phyloP scores from a whole-genome alignment of 1,139 yeast genomes.

The Martiniozyma asiatica region DNA sequence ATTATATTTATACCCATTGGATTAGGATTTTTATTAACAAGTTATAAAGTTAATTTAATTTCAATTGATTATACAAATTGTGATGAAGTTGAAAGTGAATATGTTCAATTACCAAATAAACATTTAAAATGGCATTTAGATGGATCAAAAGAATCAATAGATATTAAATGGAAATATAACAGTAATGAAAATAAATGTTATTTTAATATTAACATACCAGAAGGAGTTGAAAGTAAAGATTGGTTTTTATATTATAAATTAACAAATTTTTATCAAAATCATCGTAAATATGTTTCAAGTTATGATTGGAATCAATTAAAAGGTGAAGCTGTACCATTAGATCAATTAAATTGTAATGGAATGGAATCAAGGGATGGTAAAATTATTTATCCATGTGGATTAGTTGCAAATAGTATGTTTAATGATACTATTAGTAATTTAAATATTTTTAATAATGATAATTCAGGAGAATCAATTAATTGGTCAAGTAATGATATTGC shows the following conservation, averaged over 20 bases:
- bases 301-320: constrained; percentile 53
- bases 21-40: constrained; percentile 48
- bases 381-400: constrained; percentile 62
- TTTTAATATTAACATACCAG: constrained; percentile 48
- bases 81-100: constrained; percentile 28
- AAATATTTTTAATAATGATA: constrained; percentile 26
- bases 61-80: constrained; percentile 52
- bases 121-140: constrained; percentile 44
- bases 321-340: constrained; percentile 44
- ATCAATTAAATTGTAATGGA: constrained; percentile 46
- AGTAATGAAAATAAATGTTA: constrained; percentile 33
- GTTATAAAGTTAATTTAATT: constrained; percentile 48
- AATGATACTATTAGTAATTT: constrained; percentile 54
- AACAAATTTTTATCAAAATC: constrained; percentile 69
- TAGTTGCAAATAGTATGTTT: constrained; percentile 65
- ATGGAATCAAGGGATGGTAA: constrained; percentile 40
- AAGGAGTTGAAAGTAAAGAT: constrained; percentile 46
- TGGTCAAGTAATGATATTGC: constrained; percentile 50
- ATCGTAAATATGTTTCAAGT: constrained; percentile 63
- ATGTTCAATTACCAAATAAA: constrained; percentile 36
- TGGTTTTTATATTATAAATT: constrained; percentile 52
- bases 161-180: constrained; percentile 43
- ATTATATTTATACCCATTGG: constrained; percentile 69
- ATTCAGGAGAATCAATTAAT: constrained; percentile 31
- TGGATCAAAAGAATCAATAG: constrained; percentile 22